Conservation (phyloP, 345 rosid genomes). For the Viola odorata region DNA sequence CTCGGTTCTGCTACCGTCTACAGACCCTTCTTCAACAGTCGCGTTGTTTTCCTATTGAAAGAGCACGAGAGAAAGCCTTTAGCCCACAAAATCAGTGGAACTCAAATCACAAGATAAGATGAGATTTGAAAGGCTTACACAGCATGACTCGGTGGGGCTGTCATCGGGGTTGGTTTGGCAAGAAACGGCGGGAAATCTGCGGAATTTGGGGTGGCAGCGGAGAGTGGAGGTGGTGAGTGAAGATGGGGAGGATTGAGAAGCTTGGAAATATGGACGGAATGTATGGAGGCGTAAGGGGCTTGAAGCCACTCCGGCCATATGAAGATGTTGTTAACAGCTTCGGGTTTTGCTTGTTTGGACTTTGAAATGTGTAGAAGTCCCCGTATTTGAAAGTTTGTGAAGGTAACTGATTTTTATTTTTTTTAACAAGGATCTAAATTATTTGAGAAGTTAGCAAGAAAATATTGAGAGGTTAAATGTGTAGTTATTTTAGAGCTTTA, state of each 20-base stretch:
- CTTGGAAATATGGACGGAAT: conserved; percentile 27
- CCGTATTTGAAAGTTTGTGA: no score
- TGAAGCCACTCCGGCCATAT: conserved; percentile 24
- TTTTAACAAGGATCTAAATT: no score
- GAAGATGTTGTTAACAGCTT: background rate
- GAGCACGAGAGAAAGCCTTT: background rate
- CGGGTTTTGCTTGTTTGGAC: no score
- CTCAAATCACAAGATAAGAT: no score
- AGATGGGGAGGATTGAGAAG: conserved; percentile 1
- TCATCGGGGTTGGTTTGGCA: conserved; percentile 40
- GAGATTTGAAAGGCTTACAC: conserved; percentile 1
- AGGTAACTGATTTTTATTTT: no score
- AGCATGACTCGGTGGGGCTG: conserved; percentile 20
- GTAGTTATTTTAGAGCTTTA: no score
- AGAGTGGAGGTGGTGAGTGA: conserved; percentile 9
- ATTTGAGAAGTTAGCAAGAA: no score
- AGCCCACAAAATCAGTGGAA: no score
- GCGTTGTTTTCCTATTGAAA: conserved; percentile 40
- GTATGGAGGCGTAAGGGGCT: conserved; percentile 34
- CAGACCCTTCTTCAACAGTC: conserved; percentile 26
- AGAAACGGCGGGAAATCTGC: conserved; percentile 23
- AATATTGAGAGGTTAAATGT: no score
- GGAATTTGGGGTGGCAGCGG: conserved; percentile 6
- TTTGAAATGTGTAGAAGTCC: background rate
- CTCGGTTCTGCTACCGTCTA: conserved; percentile 5